Base-by-base conservation (phyloP, 2,329 filamentous ascomycete species). In the Neonectria faginata region DNA sequence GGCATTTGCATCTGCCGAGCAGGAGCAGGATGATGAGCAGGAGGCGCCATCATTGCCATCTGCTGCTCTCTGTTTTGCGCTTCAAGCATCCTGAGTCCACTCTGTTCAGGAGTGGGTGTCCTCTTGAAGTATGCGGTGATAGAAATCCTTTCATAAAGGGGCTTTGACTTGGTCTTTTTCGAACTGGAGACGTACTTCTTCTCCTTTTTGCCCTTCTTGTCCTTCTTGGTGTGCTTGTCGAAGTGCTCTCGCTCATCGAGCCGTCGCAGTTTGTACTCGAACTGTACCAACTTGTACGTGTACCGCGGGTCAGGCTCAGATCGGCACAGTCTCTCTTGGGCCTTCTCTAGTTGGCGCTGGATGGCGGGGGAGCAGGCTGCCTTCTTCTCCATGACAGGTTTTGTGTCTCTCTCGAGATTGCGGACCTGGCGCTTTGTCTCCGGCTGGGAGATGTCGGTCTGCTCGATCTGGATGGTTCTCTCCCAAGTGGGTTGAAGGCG, bases 81-180 rank as follows among this genome's bases (percentile, higher is more conserved):
- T 6, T 69, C 51, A 31, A 75, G 66, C 67, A 79, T 74, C 29
- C 60, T 67, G 57, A 76, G 45, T 44, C 72, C 70, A 59, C 79
- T 71, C 7, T 76, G 76, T 1, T 74, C 74, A 1, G 67, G 65
- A 22, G 73, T 75, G 1, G 82, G 83, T 3, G 74, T 73, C 9
- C 80, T 76, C 67, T 80, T 82, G 69, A 83, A 86, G 70, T 84
- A 86, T 11, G 79, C 80, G 1, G 78, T 83, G 45, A 86, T 73
- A 10, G 80, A 79, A 9, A 79, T 67, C 10, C 79, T 77, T 67
- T 84, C 80, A 14, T 71, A 72, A n/a, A 69, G 72, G 52, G 60
- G 74, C 66, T 73, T 79, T 5, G 73, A 67, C 67, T 75, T 78
- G 27, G 51, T 33, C 60, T 74, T 68, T 50, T 66, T 68, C 7